Percentiles rank a stretch among this genome's conserved stretches.
Conservation (phyloP, 2,329 filamentous ascomycete genomes). For the Aspergillus terreus region DNA sequence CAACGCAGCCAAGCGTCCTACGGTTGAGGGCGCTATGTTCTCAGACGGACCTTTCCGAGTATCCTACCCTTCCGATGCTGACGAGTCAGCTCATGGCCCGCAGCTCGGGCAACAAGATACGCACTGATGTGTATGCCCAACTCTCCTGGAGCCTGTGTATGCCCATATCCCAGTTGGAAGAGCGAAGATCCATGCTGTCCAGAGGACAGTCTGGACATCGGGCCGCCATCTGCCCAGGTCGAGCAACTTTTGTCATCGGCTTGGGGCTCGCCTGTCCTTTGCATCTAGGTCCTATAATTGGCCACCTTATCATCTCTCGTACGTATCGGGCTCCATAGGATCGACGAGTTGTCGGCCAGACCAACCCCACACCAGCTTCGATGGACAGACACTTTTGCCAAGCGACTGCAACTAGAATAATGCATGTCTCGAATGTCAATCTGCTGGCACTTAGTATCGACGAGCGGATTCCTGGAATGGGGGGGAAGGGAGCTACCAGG, state of each 20-base stretch:
- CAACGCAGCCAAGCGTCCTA: too few species aligned
- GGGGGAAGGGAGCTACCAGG: not conserved
- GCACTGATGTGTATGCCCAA: conserved; percentile 28
- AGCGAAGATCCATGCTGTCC: conserved; percentile 17
- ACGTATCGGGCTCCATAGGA: not conserved
- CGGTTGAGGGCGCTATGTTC: too few species aligned
- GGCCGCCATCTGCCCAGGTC: conserved; percentile 12
- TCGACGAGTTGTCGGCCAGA: not conserved
- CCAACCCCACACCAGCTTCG: not conserved
- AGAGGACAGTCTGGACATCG: conserved; percentile 13
- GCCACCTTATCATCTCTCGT: not conserved
- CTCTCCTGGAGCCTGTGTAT: conserved; percentile 11
- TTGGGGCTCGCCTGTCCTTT: not conserved
- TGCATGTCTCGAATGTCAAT: too few species aligned
- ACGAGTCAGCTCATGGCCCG: conserved; percentile 13
- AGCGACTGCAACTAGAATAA: too few species aligned
- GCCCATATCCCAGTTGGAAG: conserved; percentile 8
- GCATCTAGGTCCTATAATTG: not conserved
- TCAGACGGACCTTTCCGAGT: not conserved
- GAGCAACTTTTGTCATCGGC: not conserved
- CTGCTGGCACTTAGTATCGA: not conserved
- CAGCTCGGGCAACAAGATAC: conserved; percentile 24
- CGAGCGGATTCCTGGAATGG: not conserved
- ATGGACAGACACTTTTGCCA: too few species aligned
- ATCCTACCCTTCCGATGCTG: conserved; percentile 2